These are phyloP conservation scores for Monilinia polystroma DNA, from an alignment of 2,329 filamentous ascomycete genomes.

Conservation along the genomic window DNA sequence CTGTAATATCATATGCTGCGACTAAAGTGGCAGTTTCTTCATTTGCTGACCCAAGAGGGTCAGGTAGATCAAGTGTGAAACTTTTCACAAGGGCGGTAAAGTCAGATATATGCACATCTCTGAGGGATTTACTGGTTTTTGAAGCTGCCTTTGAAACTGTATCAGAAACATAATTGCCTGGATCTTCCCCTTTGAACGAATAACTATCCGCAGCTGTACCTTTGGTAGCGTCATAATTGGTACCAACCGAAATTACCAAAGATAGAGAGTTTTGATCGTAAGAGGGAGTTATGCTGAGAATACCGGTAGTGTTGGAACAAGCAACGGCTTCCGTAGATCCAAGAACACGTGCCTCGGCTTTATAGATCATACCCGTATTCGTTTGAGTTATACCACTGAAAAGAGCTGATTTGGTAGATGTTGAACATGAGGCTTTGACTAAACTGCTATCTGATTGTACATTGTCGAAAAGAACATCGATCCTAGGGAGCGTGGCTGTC, in stretches of 20 bases:
- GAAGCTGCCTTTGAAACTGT: constrained; percentile 40
- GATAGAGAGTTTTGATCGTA: constrained; percentile 37
- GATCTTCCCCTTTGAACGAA: constrained; percentile 51
- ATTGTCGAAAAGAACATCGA: constrained; percentile 48
- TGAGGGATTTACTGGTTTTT: constrained; percentile 39
- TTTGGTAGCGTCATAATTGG: constrained; percentile 52
- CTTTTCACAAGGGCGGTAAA: constrained; percentile 43
- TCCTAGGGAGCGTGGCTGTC: constrained; percentile 41
- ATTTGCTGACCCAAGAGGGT: constrained; percentile 44
- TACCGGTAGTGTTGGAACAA: constrained; percentile 32
- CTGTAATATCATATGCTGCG: constrained; percentile 38
- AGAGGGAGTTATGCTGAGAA: constrained; percentile 38
- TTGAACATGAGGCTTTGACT: constrained; percentile 40
- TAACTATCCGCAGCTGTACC: constrained; percentile 47
- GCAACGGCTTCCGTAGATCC: constrained; percentile 26
- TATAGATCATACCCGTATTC: constrained; percentile 48
- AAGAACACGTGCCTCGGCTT: constrained; percentile 42
- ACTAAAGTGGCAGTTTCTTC: constrained; percentile 45
- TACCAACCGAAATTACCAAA: constrained; percentile 47
- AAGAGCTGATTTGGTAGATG: constrained; percentile 35
- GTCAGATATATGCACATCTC: constrained; percentile 44
- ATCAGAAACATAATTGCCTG: constrained; percentile 42
- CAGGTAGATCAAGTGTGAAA: constrained; percentile 49
- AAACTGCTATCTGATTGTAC: constrained; percentile 37
- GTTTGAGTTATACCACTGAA: constrained; percentile 44